Evolutionary conservation across 352 stramenopile species (phyloP).

Genomic region (Salisapilia sapeloensis): DNA sequence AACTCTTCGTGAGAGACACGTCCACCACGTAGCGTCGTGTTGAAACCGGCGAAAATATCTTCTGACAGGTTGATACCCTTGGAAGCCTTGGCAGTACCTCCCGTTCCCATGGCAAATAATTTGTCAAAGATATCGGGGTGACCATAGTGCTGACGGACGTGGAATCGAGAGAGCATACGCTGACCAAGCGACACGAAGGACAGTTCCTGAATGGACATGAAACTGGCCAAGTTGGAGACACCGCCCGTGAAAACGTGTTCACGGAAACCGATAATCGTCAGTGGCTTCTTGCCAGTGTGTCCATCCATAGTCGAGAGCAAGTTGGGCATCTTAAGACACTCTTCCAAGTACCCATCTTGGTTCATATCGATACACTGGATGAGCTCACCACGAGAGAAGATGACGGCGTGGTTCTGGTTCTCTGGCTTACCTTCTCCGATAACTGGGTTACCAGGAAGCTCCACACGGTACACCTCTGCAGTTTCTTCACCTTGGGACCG

Average conservation of each 20-base stretch:
- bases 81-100: slow-evolving; percentile 64
- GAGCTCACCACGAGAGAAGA: slow-evolving; percentile 73
- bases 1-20: slow-evolving; percentile 69
- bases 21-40: slow-evolving; percentile 59
- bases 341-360: slow-evolving; percentile 73
- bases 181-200: slow-evolving; percentile 72
- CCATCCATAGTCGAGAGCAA: slow-evolving; percentile 63
- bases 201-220: slow-evolving; percentile 79
- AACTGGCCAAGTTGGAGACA: slow-evolving; percentile 69
- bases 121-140: slow-evolving; percentile 84
- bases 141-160: slow-evolving; percentile 74
- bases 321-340: slow-evolving; percentile 70
- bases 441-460: slow-evolving; percentile 71
- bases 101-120: slow-evolving; percentile 63
- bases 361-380: slow-evolving; percentile 87
- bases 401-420: slow-evolving; percentile 82
- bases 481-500: slow-evolving; percentile 54
- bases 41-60: slow-evolving; percentile 83
- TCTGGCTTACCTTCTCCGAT: slow-evolving; percentile 79
- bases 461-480: slow-evolving; percentile 66
- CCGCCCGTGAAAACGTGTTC: slow-evolving; percentile 75
- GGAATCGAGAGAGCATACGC: slow-evolving; percentile 58
- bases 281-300: slow-evolving; percentile 38
- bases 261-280: slow-evolving; percentile 76
- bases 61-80: slow-evolving; percentile 77